These are phyloP conservation scores for Geoglossum glabrum DNA, from an alignment of 495 filamentous ascomycete genomes.

Conservation along the genomic window DNA sequence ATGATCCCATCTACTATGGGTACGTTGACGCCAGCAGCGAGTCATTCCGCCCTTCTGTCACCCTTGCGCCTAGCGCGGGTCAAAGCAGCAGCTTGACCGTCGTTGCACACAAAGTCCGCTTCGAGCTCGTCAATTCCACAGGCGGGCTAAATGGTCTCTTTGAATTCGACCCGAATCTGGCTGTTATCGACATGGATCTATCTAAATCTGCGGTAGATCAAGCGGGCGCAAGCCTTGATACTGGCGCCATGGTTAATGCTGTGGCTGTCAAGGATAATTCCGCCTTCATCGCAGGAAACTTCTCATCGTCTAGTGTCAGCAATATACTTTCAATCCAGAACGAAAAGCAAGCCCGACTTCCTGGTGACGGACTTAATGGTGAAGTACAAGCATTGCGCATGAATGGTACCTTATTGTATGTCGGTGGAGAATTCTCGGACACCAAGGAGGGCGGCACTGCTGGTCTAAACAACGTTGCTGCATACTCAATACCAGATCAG, in stretches of 20 bases:
- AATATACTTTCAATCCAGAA: slow-evolving; percentile 61
- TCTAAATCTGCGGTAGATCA: slow-evolving; percentile 50
- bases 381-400: slow-evolving; percentile 49
- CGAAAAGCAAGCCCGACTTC: slow-evolving; percentile 36
- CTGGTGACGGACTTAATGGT: slow-evolving; percentile 64
- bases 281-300: slow-evolving; percentile 71
- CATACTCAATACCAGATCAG: slow-evolving; percentile 47
- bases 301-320: slow-evolving; percentile 39
- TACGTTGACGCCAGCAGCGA: slow-evolving; percentile 54
- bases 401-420: slow-evolving; percentile 46
- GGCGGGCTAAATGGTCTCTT: slow-evolving; percentile 76
- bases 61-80: slow-evolving; percentile 43
- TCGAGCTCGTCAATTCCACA: slow-evolving; percentile 46
- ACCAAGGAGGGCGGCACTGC: slow-evolving; percentile 37
- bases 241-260: slow-evolving; percentile 41
- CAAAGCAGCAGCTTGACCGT: slow-evolving; percentile 42
- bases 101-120: slow-evolving; percentile 71
- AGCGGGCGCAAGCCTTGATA: slow-evolving; percentile 45
- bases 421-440: slow-evolving; percentile 71
- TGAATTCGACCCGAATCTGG: slow-evolving; percentile 57
- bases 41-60: slow-evolving; percentile 64
- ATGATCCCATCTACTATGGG: slow-evolving; percentile 73
- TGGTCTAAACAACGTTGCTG: slow-evolving; percentile 51
- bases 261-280: slow-evolving; percentile 36
- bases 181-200: slow-evolving; percentile 39